A percentile compares a stretch with the other conserved stretches of the same genome.
These are phyloP conservation scores for Chlamydomonas sp. DNA, from an alignment of 139 green algal genomes.

Conservation along the genomic window DNA sequence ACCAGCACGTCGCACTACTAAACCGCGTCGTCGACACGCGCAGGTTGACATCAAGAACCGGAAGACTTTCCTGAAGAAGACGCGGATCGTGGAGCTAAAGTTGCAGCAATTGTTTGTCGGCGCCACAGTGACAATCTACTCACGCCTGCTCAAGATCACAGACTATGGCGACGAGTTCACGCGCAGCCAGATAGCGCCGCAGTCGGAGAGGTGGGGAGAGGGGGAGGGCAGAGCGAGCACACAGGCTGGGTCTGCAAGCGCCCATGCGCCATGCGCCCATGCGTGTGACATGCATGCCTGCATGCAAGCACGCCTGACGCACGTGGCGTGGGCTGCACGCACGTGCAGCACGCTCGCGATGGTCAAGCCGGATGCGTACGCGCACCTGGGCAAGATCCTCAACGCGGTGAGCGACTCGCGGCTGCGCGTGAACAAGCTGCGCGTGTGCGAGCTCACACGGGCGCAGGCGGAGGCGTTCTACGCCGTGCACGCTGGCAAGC, in stretches of 20 bases:
- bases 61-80: slow-evolving; percentile 64
- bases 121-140: slow-evolving; percentile 54
- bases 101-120: slow-evolving; percentile 56
- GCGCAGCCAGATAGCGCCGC: slow-evolving; percentile 23
- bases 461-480: slow-evolving; percentile 63
- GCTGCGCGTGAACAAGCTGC: slow-evolving; percentile 48
- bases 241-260: not conserved
- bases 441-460: slow-evolving; percentile 49
- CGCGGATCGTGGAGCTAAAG: slow-evolving; percentile 34
- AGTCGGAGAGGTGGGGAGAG: slow-evolving; percentile 37
- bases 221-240: not conserved
- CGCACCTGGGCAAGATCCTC: slow-evolving; percentile 66
- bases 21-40: no score
- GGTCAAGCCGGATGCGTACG: slow-evolving; percentile 70
- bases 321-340: no score
- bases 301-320: not conserved
- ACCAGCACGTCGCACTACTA: no score
- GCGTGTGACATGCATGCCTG: not conserved
- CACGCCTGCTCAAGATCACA: slow-evolving; percentile 60
- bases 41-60: slow-evolving; percentile 82
- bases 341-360: slow-evolving; percentile 73
- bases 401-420: slow-evolving; percentile 47
- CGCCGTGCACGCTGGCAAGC: slow-evolving; percentile 51
- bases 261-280: not conserved
- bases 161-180: slow-evolving; percentile 77